Base-by-base conservation (phyloP, 441 rosid genomes). In the Raphanus hybrid region DNA sequence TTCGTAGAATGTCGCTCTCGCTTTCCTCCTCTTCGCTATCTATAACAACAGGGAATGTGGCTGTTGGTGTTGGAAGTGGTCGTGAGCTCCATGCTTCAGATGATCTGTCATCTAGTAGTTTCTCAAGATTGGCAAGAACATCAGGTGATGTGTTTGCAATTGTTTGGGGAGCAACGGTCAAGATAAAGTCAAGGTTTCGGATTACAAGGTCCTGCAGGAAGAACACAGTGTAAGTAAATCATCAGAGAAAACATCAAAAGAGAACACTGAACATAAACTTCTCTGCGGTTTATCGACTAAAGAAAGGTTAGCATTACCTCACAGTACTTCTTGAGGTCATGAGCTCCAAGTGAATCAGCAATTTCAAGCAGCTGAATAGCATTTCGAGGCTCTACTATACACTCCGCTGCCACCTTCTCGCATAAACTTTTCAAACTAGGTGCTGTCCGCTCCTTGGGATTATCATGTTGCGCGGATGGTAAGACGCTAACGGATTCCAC, bases 311-410 rank as follows among this genome's bases (percentile, higher is more conserved):
- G 41, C 35, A 66, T 59, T 89, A 93, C 99, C 98, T 96, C 94
- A 61, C 99, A 96, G 73, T 93, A 90, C 85, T 92, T 93, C 85
- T 84, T 90, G 72, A 96, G 84, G 70, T 91, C 89, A 79, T 87
- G 89, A 2, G 99, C 99, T 77, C 80, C 97, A 78, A 96, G 97
- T 52, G 98, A 84, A 88, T 93, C 98, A 15, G 99, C 97, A 85
- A 96, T 89, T 80, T 96, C 99, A 78, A 96, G 97, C 82, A 96
- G 82, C 64, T 93, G 97, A 69, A 93, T 78, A 29, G 91, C 90
- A 83, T 90, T 96, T 50, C 96, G 87, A 23, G 99, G 97, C 86
- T 96, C 97, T 45, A 96, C 98, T 29, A 96, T 74, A 83, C 74
- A 80, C 61, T 89, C 98, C 16, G 97, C 98, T 34, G 97, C 99